Conservation (phyloP, 2,329 filamentous ascomycete species). For the Sporothrix mexicana region DNA sequence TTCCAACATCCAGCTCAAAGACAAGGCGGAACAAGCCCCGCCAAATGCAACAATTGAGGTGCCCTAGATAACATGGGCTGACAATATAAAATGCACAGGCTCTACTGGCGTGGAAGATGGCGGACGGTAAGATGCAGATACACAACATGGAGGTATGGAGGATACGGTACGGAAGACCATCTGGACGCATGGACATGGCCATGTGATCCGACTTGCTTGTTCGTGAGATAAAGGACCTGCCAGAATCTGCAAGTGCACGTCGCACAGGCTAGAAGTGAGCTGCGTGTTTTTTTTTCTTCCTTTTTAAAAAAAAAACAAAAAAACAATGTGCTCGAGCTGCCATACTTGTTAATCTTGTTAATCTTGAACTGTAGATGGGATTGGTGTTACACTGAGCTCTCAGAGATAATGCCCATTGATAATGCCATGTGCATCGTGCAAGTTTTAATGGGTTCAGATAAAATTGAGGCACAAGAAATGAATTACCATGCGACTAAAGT, state of each 20-base stretch:
- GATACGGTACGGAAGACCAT: background rate
- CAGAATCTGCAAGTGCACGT: background rate
- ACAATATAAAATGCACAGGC: background rate
- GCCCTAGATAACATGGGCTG: too few species aligned
- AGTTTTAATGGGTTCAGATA: too few species aligned
- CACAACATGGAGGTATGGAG: background rate
- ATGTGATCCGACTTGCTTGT: background rate
- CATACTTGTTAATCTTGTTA: background rate
- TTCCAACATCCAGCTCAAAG: conserved; percentile 54
- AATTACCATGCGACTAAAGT: too few species aligned
- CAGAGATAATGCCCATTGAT: too few species aligned
- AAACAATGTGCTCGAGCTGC: background rate
- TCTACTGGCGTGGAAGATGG: background rate
- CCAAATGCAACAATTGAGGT: background rate
- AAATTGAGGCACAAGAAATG: too few species aligned
- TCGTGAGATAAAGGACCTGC: too few species aligned
- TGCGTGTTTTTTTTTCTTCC: conserved; percentile 12
- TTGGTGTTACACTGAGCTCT: too few species aligned
- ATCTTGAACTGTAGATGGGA: too few species aligned
- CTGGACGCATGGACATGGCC: background rate
- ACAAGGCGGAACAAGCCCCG: background rate
- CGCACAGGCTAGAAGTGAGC: conserved; percentile 23
- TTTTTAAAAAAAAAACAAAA: too few species aligned
- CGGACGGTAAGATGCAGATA: background rate
- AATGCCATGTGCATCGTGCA: too few species aligned